A percentile compares a stretch with the other conserved stretches of the same genome.
Evolutionary conservation across 805 yeast genomes (phyloP).

Genomic region (Candida germanica): DNA sequence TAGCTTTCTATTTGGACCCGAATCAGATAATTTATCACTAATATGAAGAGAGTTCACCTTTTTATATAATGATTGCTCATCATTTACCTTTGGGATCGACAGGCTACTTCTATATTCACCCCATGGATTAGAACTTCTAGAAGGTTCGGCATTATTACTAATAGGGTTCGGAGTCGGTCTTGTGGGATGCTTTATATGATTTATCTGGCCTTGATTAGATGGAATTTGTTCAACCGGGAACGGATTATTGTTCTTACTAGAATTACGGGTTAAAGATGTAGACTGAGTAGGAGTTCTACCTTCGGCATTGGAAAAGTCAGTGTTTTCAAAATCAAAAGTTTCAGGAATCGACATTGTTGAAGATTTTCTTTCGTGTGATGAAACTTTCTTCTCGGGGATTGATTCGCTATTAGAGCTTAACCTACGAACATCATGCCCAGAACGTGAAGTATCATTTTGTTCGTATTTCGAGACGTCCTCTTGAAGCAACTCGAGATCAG

Average conservation of each 20-base stretch:
- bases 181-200: too few relatives aligned
- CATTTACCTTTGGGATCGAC: not conserved
- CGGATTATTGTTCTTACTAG: not conserved
- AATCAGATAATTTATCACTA: not conserved
- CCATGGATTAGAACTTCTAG: conserved; percentile 29
- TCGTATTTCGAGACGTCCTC: conserved; percentile 2
- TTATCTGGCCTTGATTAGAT: not conserved
- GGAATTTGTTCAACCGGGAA: not conserved
- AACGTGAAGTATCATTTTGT: not conserved
- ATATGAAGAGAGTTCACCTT: not conserved
- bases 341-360: not conserved
- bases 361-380: not conserved
- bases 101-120: conserved; percentile 22
- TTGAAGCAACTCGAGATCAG: conserved; percentile 5
- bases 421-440: too few relatives aligned
- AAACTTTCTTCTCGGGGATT: not conserved
- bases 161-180: not conserved
- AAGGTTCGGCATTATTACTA: not conserved
- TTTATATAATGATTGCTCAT: not conserved
- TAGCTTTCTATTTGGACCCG: conserved; percentile 3
- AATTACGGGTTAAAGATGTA: not conserved
- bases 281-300: too few relatives aligned
- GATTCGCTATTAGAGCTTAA: too few relatives aligned
- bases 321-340: not conserved
- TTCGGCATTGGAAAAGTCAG: not conserved